These are phyloP conservation scores for Cercospora sojina DNA, from an alignment of 2,329 filamentous ascomycete species.

Conservation along the genomic window DNA sequence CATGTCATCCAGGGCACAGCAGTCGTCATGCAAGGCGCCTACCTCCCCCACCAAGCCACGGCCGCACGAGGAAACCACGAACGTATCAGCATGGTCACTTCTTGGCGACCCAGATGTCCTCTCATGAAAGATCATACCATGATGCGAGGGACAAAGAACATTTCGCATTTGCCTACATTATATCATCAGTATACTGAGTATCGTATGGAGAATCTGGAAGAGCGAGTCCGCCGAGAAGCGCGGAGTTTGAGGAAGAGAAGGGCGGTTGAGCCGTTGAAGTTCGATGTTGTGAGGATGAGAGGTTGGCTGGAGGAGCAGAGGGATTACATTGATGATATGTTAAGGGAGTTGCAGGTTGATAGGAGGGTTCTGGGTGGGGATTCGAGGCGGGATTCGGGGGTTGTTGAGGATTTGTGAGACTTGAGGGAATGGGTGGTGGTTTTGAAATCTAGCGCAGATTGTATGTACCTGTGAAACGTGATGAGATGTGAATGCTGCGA, in stretches of 20 bases:
- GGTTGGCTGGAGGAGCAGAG: constrained; percentile 8
- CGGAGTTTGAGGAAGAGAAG: constrained; percentile 15
- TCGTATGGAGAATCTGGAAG: constrained; percentile 62
- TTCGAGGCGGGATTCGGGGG: neutral
- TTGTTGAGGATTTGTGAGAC: neutral
- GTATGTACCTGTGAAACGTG: neutral
- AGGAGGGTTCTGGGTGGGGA: neutral
- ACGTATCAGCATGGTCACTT: constrained; percentile 66
- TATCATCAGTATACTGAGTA: constrained; percentile 64
- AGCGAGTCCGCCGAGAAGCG: constrained; percentile 49
- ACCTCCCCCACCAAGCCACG: constrained; percentile 65
- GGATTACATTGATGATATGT: constrained; percentile 6
- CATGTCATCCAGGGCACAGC: constrained; percentile 53
- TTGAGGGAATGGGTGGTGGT: neutral
- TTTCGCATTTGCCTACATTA: constrained; percentile 58
- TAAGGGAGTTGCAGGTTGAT: neutral
- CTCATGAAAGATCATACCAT: constrained; percentile 59
- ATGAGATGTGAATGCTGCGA: neutral
- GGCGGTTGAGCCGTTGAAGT: neutral
- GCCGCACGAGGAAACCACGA: constrained; percentile 59
- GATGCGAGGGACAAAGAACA: constrained; percentile 58
- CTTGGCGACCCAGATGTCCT: constrained; percentile 60
- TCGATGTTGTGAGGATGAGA: constrained; percentile 1
- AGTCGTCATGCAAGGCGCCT: constrained; percentile 65
- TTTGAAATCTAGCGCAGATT: neutral